Evolutionary conservation across 139 green algal species (phyloP), one percentile per base, ranked within the genome.

Genomic region (Chlorella sp.): DNA sequence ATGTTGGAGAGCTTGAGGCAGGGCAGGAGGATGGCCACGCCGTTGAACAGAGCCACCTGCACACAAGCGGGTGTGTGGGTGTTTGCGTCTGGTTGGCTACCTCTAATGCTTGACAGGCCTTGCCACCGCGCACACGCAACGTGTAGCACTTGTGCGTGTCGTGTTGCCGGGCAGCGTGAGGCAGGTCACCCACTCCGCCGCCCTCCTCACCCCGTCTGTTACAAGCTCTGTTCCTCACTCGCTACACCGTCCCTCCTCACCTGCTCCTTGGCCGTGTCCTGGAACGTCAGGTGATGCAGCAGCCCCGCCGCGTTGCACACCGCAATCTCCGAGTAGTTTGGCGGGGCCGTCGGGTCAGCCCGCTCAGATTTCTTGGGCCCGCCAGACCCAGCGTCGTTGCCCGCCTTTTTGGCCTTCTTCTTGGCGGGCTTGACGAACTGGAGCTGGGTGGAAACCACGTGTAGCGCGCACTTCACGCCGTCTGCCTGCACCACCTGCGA

Each of bases 241-340:
- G 72, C 62, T 63, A 33, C 51, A 77, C 59, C 35, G 31, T 51
- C 1, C 74, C 49, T 27, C 4, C 74, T 34, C 51, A 85, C 69
- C 75, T 88, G 70, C 30, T 74, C 51, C 75, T 86, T 89, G 32
- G 76, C 84, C 0, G 51, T 71, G 35, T 89, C 84, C 2, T 80
- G n/a, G 67, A 89, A 84, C 22, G 74, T 81, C 31, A 89, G 76
- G 66, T 89, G 84, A 51, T 89, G 80, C 71, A 89, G 67, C 31
- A 76, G 76, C 5, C 83, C 83, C 35, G 83, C 32, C 1, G 75
- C 78, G 63, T 81, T 83, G 74, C 73, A 86, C n/a, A 86, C 74
- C 17, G 80, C 76, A 26, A 77, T 72, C 70, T 78, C 76, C 0
- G 70, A 14, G 34, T 73, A 78, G 75, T 49, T 65, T 1, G 69